Base-by-base conservation (phyloP, 73 alveolate species). In the Paramecium caudatum region DNA sequence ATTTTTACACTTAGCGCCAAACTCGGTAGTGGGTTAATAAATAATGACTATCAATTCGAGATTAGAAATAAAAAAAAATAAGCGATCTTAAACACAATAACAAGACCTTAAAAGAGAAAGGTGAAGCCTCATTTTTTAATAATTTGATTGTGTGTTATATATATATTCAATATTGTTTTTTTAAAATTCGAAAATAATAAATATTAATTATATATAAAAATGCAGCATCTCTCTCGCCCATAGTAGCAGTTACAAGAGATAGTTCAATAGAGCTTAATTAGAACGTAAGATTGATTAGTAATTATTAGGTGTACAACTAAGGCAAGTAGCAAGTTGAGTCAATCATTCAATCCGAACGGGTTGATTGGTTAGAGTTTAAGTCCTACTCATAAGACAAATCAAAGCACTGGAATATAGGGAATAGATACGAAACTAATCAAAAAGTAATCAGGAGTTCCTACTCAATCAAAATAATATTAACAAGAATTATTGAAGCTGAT, bases 321-420 rank as follows among this genome's bases (percentile, higher is more conserved):
- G 15, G 7, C 70, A 45, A 27, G n/a, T 8, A 43, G 17, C 19
- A 74, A 74, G 43, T 41, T 74, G 5, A 41, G 69, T 39, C 21
- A 74, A 41, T 74, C 88, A 21, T 74, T 74, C n/a, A 74, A 74
- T 74, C 88, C 88, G 2, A 8, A 47, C 3, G 68, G 69, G 21
- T 74, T 74, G 33, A 41, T 74, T 7, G 88, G 61, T 13, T 25
- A 74, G 17, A 74, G 88, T 74, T 74, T 27, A 34, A 41, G 69
- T 74, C 88, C 88, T 0, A 74, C 62, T 45, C 88, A 74, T 41
- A 74, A 74, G 16, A 47, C 69, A 41, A 74, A 74, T 74, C 21
- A 74, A 9, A 74, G 88, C 12, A 43, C 45, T 9, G 88, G 88
- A 15, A 17, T 41, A 41, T 55, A 55, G 17, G 68, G 39, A 23